Conservation (phyloP, 1,139 yeast genomes). For the Meyerozyma athensensis region DNA sequence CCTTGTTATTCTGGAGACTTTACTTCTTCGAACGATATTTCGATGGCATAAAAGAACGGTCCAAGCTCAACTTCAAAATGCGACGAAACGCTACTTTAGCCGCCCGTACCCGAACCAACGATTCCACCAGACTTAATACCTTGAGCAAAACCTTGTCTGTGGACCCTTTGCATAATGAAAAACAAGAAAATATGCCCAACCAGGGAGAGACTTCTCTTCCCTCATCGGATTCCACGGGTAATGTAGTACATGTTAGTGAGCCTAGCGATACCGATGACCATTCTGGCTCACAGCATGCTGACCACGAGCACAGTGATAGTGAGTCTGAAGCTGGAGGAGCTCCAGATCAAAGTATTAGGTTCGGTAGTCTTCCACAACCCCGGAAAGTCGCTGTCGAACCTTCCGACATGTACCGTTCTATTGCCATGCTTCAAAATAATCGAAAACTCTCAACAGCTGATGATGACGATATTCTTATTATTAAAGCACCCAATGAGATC, state of each 20-base stretch:
- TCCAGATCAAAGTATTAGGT: conserved; percentile 27
- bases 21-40: conserved; percentile 89
- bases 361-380: conserved; percentile 39
- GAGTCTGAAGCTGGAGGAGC: conserved; percentile 3
- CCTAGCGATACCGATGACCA: conserved; percentile 32
- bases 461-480: conserved; percentile 78
- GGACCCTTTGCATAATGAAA: conserved; percentile 11
- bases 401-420: conserved; percentile 77
- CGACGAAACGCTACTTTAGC: conserved; percentile 75
- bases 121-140: conserved; percentile 33
- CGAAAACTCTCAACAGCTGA: conserved; percentile 34
- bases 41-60: conserved; percentile 70
- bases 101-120: conserved; percentile 41
- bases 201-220: background rate
- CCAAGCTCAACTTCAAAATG: conserved; percentile 73
- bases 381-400: conserved; percentile 60
- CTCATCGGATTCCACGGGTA: conserved; percentile 7
- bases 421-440: conserved; percentile 65
- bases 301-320: conserved; percentile 5
- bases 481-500: conserved; percentile 75
- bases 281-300: conserved; percentile 9
- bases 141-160: conserved; percentile 36
- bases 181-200: conserved; percentile 4
- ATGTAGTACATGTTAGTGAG: conserved; percentile 32
- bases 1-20: conserved; percentile 70